phyloP scores from a whole-genome alignment of 495 filamentous ascomycete species.

The Aspergillus leporis region DNA sequence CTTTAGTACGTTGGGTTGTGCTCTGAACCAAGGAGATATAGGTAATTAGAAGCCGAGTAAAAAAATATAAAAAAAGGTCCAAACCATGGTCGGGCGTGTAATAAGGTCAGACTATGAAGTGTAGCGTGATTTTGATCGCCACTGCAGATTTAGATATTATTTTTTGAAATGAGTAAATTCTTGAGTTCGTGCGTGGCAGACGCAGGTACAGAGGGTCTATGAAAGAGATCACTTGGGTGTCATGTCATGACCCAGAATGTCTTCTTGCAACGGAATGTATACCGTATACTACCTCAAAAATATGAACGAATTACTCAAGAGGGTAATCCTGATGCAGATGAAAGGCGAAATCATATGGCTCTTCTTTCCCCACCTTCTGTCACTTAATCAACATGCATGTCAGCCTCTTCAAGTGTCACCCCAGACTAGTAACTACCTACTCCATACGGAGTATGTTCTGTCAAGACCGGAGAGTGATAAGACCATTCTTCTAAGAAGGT shows the following conservation, averaged over 20 bases:
- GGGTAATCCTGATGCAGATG: neutral
- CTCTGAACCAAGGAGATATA: neutral
- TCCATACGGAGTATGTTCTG: neutral
- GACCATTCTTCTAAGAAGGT: neutral
- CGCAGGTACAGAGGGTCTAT: no score
- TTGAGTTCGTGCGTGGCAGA: neutral
- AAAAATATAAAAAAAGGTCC: neutral
- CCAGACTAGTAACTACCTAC: neutral
- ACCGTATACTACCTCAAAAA: no score
- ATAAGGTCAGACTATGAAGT: neutral
- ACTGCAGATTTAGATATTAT: neutral
- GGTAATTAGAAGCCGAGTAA: neutral
- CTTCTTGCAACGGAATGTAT: no score
- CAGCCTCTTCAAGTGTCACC: conserved; percentile 1
- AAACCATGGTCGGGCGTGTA: neutral
- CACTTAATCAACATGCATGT: neutral
- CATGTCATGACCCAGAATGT: no score
- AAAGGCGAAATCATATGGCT: neutral
- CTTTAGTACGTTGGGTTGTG: neutral
- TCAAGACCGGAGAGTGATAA: neutral
- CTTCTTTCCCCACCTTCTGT: neutral
- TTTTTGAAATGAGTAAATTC: neutral
- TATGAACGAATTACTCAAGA: no score
- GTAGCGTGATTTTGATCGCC: neutral
- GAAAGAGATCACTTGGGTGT: no score